Conservation (phyloP, 352 stramenopile species). For the Peronospora belbahrii region DNA sequence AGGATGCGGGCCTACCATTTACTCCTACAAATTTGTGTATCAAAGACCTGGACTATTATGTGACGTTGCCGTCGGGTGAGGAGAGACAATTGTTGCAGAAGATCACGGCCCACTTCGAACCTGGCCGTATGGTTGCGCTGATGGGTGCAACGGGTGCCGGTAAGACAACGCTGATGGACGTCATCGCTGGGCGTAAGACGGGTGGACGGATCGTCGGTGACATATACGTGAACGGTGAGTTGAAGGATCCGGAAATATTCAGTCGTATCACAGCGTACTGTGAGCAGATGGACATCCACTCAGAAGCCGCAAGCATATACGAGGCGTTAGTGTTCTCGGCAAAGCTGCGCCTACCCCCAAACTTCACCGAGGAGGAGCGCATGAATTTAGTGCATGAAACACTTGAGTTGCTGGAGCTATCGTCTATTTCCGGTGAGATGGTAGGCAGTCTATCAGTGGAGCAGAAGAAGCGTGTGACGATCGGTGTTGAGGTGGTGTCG, state of each 20-base stretch:
- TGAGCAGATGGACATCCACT: conserved; percentile 86
- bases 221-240: conserved; percentile 85
- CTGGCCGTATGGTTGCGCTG: conserved; percentile 52
- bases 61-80: conserved; percentile 49
- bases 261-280: conserved; percentile 46
- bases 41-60: conserved; percentile 44
- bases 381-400: conserved; percentile 52
- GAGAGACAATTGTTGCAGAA: conserved; percentile 36
- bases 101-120: conserved; percentile 45
- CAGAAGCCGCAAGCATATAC: conserved; percentile 74
- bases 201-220: conserved; percentile 65
- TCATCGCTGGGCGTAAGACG: conserved; percentile 51
- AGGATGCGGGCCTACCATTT: conserved; percentile 27
- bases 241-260: conserved; percentile 81
- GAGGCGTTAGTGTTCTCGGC: conserved; percentile 90
- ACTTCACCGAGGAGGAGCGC: conserved; percentile 30
- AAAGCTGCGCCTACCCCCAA: conserved; percentile 62
- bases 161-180: conserved; percentile 59
- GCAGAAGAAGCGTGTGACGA: conserved; percentile 89
- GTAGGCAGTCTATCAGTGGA: conserved; percentile 66
- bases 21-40: conserved; percentile 40
- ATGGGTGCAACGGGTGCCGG: conserved; percentile 62
- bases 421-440: conserved; percentile 36
- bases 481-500: conserved; percentile 88
- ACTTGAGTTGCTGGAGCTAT: conserved; percentile 48